Evolutionary conservation across 2,329 filamentous ascomycete genomes (phyloP).

Genomic region (Fusarium tricinctum): DNA sequence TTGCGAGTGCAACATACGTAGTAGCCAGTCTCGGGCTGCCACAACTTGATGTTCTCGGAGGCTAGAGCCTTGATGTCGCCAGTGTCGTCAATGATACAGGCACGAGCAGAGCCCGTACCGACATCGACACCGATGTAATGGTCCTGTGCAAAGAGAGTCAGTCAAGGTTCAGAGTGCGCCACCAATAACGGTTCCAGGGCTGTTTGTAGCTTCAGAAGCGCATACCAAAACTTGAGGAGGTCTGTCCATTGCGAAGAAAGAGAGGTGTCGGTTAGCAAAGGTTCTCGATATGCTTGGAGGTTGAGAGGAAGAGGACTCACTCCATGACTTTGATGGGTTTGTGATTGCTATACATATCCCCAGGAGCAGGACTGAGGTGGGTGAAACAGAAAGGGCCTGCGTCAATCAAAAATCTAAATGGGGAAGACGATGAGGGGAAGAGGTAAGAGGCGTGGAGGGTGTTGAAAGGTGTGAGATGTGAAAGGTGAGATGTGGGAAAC

Average conservation of each 20-base stretch:
- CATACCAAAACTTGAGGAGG: conserved; percentile 54
- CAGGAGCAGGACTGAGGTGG: conserved; percentile 20
- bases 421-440: conserved; percentile 41
- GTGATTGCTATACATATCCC: conserved; percentile 55
- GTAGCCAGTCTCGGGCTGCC: conserved; percentile 81
- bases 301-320: conserved; percentile 48
- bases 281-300: conserved; percentile 10
- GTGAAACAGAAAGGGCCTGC: conserved; percentile 23
- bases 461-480: conserved; percentile 1
- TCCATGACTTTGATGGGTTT: conserved; percentile 58
- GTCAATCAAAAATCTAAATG: conserved; percentile 41
- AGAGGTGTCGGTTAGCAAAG: conserved; percentile 27
- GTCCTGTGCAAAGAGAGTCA: conserved; percentile 57
- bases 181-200: conserved; percentile 15
- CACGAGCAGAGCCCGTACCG: conserved; percentile 93
- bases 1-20: conserved; percentile 68
- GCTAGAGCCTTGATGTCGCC: conserved; percentile 88
- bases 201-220: background rate
- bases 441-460: conserved; percentile 11
- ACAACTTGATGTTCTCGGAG: conserved; percentile 82
- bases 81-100: conserved; percentile 92
- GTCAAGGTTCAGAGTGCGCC: conserved; percentile 17
- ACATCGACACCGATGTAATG: conserved; percentile 91
- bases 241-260: conserved; percentile 50
- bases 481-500: conserved; percentile 10